Base-by-base conservation (phyloP, 495 filamentous ascomycete species). In the Recurvomyces mirabilis region DNA sequence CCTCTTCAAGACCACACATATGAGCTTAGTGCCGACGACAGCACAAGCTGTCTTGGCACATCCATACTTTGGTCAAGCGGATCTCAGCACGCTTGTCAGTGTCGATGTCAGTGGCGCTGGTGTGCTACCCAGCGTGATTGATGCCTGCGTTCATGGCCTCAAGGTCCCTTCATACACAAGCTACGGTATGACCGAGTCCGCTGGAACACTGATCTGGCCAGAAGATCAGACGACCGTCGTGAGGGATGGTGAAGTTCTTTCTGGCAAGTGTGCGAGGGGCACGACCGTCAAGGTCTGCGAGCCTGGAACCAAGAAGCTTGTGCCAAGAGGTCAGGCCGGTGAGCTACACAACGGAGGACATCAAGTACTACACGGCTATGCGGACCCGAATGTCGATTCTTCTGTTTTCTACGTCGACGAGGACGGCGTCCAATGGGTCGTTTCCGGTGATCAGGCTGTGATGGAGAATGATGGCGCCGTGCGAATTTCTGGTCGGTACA, bases 381-480 rank as follows among this genome's bases (percentile, higher is more conserved):
- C 65, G 3, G 48, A 54, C 7, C 41, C 45, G 7, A 33, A 40
- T 19, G 44, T 47, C 12, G 11, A 32, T 4, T 45, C 41, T 5
- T 14, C 15, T 18, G 24, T 65, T 69, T 39, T 71, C 36, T 47
- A 40, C 36, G 23, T 33, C 7, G 44, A 71, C 43, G 49, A 41
- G 3, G 62, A 65, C 13, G 54, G 61, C 23, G 49, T 48, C 3
- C 30, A 33, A 12, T 72, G 70, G 70, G 52, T 68, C 20, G 39
- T 42, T 11, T 65, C 66, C 26, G 69, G 69, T 7, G 70, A 73
- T 45, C 61, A 67, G 52, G 70, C 64, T 1, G 40, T 61, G 22
- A 66, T 72, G 39, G 58, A 60, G 31, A 41, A 51, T 0, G 53
- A 63, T 22, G 62, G 59, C 12, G 57, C 47, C 9, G 37, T 71